Evolutionary conservation across 192 early-diverging fungal genomes (phyloP), one percentile per base, ranked within the genome.

Genomic region (Podila epigama): DNA sequence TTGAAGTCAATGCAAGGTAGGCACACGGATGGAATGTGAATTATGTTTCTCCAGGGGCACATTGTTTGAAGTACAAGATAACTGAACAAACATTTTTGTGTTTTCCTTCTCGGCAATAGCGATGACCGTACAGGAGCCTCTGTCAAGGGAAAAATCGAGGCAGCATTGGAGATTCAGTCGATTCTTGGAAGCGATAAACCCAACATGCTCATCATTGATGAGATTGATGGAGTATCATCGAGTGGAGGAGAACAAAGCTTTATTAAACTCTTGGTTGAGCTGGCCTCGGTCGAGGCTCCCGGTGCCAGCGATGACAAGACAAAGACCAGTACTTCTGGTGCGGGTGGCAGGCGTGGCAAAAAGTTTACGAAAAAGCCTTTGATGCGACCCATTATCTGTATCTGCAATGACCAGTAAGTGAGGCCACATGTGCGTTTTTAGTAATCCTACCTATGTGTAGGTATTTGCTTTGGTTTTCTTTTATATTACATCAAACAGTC

Each of bases 371-470:
- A 77, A 11, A 81, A 75, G 5, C 88, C 88, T 7, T 82, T 97
- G 22, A 79, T 93, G 54, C 85, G 96, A 5, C 97, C 97, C 50
- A 96, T 99, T 54, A 98, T 99, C 37, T 99, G 96, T 77, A 97
- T 99, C 61, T 99, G 97, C 87, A 99, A 99, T 79, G 96, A 98
- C 79, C 90, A 85, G 89, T 92, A 87, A 44, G 79, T 84, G 25
- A 16, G 22, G 8, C 22, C 20, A 2, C 22, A 28, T 10, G 20
- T 53, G n/a, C 16, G 51, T 41, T 29, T 40, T 36, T 50, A 12
- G 25, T 12, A 12, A 63, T 4, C 10, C 25, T 37, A 5, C 51
- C 20, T 50, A 15, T 56, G 28, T 27, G n/a, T 11, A 62, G 8
- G 15, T 41, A 42, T 22, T 56, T 34, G 28, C 6, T 41, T 33